These are phyloP conservation scores for Marasmius tenuissimus DNA, from an alignment of 1,284 basidiomycete species.

Conservation along the genomic window DNA sequence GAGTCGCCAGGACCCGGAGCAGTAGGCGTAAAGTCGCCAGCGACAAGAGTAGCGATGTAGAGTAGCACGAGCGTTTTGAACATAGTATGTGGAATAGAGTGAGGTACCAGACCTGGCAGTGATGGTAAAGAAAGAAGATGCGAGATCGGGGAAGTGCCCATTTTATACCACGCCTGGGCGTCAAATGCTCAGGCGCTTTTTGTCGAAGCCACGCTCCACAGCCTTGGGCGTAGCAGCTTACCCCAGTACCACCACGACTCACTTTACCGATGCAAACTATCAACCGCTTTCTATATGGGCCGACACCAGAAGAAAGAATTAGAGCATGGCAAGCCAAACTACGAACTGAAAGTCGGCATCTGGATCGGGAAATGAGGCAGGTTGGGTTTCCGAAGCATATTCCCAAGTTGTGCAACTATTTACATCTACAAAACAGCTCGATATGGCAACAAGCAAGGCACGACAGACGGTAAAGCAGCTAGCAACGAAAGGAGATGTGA, in stretches of 20 bases:
- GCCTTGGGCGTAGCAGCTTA: too few relatives aligned
- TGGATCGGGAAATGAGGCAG: conserved; percentile 93
- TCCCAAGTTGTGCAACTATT: conserved; percentile 9
- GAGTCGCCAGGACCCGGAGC: conserved; percentile 37
- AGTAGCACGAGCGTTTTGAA: neutral
- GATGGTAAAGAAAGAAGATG: neutral
- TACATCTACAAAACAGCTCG: conserved; percentile 56
- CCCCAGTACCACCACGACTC: too few relatives aligned
- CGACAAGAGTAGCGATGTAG: neutral
- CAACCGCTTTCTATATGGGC: conserved; percentile 91
- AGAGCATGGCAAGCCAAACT: conserved; percentile 87
- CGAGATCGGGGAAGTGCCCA: neutral
- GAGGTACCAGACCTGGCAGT: neutral
- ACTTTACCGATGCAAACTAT: conserved; percentile 66
- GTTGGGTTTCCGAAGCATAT: conserved; percentile 46
- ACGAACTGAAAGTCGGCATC: conserved; percentile 72
- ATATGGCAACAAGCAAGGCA: conserved; percentile 81
- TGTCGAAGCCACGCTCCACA: neutral
- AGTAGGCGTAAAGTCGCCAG: conserved; percentile 31
- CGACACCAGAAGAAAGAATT: conserved; percentile 90
- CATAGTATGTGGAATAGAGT: neutral
- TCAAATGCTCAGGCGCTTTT: too few relatives aligned
- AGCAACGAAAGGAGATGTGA: conserved; percentile 89
- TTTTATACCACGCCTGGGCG: too few relatives aligned
- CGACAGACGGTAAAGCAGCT: conserved; percentile 85